Percentiles rank a stretch among this genome's conserved stretches.
Conservation (phyloP, 345 rosid species). For the Aquilaria sinensis region DNA sequence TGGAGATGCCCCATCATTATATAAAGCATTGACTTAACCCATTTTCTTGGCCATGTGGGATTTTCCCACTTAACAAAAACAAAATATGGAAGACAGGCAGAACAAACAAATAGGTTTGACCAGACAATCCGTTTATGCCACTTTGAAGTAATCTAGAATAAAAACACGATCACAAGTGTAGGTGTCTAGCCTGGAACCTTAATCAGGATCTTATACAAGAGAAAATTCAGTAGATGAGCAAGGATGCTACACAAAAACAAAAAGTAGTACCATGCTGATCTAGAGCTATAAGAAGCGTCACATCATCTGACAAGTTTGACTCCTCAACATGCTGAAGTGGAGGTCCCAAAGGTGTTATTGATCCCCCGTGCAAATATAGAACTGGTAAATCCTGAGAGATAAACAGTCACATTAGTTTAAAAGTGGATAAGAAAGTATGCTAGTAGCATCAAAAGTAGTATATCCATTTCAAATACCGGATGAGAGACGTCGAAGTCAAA, state of each 20-base stretch:
- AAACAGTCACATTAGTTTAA: constrained; percentile 4
- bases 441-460: neutral
- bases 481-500: constrained; percentile 82
- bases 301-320: constrained; percentile 56
- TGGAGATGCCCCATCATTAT: no score
- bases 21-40: no score
- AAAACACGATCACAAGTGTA: no score
- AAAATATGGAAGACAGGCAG: no score
- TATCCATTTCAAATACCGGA: constrained; percentile 44
- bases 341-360: constrained; percentile 62
- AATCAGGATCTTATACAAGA: no score
- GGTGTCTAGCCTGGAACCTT: no score
- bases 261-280: constrained; percentile 66
- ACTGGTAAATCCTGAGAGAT: constrained; percentile 71
- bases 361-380: constrained; percentile 85
- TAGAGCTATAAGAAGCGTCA: constrained; percentile 70
- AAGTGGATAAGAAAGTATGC: constrained; percentile 2
- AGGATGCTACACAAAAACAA: neutral
- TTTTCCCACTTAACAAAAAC: no score
- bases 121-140: no score
- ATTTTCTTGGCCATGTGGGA: no score
- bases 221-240: no score
- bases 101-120: no score
- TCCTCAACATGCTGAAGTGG: constrained; percentile 69
- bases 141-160: no score